These are phyloP conservation scores for Clonostachys rhizophaga DNA, from an alignment of 2,329 filamentous ascomycete species.

Conservation along the genomic window DNA sequence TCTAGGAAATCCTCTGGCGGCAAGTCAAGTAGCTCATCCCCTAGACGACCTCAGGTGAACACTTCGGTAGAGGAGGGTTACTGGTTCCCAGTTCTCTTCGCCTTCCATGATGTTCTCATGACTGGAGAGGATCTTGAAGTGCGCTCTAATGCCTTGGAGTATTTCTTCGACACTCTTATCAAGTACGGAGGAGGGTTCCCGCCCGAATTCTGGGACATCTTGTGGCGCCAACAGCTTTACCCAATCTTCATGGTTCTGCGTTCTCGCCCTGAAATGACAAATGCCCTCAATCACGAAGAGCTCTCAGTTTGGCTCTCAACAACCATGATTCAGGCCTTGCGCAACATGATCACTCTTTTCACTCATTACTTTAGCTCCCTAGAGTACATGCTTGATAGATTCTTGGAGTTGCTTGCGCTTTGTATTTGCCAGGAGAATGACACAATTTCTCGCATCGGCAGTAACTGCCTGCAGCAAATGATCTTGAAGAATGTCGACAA, in stretches of 20 bases:
- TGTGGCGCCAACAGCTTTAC: constrained; percentile 95
- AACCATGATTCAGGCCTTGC: constrained; percentile 96
- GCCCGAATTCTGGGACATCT: constrained; percentile 93
- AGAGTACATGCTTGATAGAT: constrained; percentile 98
- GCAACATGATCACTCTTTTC: constrained; percentile 98
- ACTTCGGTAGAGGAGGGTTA: constrained; percentile 95
- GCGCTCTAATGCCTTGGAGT: constrained; percentile 83
- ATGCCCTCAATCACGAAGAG: constrained; percentile 93
- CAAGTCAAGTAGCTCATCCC: constrained; percentile 16
- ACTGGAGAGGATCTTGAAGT: constrained; percentile 98
- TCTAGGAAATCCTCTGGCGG: too few relatives aligned
- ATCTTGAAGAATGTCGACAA: constrained; percentile 96
- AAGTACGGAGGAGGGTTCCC: constrained; percentile 89
- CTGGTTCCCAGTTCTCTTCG: constrained; percentile 97
- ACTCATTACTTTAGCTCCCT: constrained; percentile 97
- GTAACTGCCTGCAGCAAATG: constrained; percentile 94
- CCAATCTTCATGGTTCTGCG: constrained; percentile 98
- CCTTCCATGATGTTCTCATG: constrained; percentile 98
- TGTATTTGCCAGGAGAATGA: constrained; percentile 99
- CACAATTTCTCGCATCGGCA: constrained; percentile 94
- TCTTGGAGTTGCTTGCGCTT: constrained; percentile 86
- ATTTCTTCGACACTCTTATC: constrained; percentile 92
- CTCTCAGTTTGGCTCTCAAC: constrained; percentile 98
- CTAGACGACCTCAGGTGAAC: constrained; percentile 57
- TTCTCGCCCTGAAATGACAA: constrained; percentile 93